Percentiles rank a stretch among this genome's conserved stretches.
phyloP scores from a whole-genome alignment of 1,139 yeast genomes.

The Candida freyschussii region DNA sequence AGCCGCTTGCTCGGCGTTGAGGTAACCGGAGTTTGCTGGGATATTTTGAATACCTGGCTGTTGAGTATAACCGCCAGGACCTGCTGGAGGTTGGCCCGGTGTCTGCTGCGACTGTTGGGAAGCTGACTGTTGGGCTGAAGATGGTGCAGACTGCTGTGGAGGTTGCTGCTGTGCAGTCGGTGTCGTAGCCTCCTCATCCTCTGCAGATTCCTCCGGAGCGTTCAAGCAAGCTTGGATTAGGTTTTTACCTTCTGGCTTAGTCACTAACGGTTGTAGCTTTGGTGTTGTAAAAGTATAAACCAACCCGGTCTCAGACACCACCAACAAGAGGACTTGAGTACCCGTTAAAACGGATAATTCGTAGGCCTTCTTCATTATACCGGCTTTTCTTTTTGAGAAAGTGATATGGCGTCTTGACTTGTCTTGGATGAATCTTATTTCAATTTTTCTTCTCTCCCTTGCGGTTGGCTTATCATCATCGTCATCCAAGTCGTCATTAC shows the following conservation, averaged over 20 bases:
- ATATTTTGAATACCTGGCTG: slow-evolving; percentile 31
- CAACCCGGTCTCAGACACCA: slow-evolving; percentile 94
- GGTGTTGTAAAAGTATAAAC: slow-evolving; percentile 99
- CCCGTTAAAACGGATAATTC: slow-evolving; percentile 95
- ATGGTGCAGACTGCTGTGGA: slow-evolving; percentile 11
- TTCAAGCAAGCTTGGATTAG: slow-evolving; percentile 94
- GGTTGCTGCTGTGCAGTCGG: slow-evolving; percentile 18
- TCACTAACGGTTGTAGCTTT: slow-evolving; percentile 93
- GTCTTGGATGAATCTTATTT: slow-evolving; percentile 94
- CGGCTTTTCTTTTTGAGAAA: slow-evolving; percentile 95
- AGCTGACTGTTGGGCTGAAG: slow-evolving; percentile 20
- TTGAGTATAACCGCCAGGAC: slow-evolving; percentile 21
- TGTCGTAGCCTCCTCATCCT: slow-evolving; percentile 42
- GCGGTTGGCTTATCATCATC: slow-evolving; percentile 63
- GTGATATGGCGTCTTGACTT: slow-evolving; percentile 97
- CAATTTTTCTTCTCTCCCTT: slow-evolving; percentile 93
- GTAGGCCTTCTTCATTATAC: slow-evolving; percentile 97
- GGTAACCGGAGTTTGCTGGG: slow-evolving; percentile 47
- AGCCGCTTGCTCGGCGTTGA: slow-evolving; percentile 43
- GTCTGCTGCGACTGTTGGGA: slow-evolving; percentile 20
- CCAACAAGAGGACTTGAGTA: slow-evolving; percentile 88
- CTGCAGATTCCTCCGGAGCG: slow-evolving; percentile 80
- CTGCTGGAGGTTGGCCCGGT: slow-evolving; percentile 17
- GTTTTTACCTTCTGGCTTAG: slow-evolving; percentile 95
- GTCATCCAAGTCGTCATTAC: slow-evolving; percentile 49